phyloP scores from a whole-genome alignment of 2,329 filamentous ascomycete species.

The Neodidymelliopsis sp. region DNA sequence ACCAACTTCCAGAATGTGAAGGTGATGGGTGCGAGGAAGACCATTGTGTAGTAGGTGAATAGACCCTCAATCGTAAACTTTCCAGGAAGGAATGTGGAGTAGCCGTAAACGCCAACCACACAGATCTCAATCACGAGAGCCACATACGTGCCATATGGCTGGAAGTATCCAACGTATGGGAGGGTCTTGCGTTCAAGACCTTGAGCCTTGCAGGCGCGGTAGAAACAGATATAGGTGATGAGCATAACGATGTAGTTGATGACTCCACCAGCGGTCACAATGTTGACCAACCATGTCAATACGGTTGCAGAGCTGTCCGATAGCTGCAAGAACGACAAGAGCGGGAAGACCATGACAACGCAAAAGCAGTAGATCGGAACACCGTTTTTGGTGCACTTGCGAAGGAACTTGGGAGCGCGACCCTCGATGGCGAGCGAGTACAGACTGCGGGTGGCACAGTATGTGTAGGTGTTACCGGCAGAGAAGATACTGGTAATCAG shows the following conservation, averaged over 20 bases:
- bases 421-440: slow-evolving; percentile 63
- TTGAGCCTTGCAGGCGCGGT: slow-evolving; percentile 56
- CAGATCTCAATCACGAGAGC: slow-evolving; percentile 58
- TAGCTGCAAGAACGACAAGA: slow-evolving; percentile 78
- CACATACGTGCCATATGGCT: slow-evolving; percentile 61
- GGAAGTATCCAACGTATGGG: slow-evolving; percentile 56
- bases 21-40: slow-evolving; percentile 59
- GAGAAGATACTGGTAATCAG: slow-evolving; percentile 63
- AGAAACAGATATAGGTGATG: slow-evolving; percentile 66
- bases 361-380: slow-evolving; percentile 78
- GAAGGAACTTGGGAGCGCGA: slow-evolving; percentile 62
- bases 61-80: slow-evolving; percentile 59
- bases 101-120: slow-evolving; percentile 62
- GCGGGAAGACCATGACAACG: slow-evolving; percentile 70
- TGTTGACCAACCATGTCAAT: slow-evolving; percentile 74
- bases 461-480: slow-evolving; percentile 63
- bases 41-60: slow-evolving; percentile 63
- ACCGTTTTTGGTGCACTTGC: slow-evolving; percentile 66
- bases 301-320: slow-evolving; percentile 71
- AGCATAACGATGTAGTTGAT: slow-evolving; percentile 59
- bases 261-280: slow-evolving; percentile 74
- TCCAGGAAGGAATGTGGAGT: slow-evolving; percentile 59
- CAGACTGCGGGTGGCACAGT: slow-evolving; percentile 61
- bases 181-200: slow-evolving; percentile 61
- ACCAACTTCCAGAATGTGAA: slow-evolving; percentile 70